phyloP scores from a whole-genome alignment of 495 filamentous ascomycete species.

The Tetracladium marchalianum region DNA sequence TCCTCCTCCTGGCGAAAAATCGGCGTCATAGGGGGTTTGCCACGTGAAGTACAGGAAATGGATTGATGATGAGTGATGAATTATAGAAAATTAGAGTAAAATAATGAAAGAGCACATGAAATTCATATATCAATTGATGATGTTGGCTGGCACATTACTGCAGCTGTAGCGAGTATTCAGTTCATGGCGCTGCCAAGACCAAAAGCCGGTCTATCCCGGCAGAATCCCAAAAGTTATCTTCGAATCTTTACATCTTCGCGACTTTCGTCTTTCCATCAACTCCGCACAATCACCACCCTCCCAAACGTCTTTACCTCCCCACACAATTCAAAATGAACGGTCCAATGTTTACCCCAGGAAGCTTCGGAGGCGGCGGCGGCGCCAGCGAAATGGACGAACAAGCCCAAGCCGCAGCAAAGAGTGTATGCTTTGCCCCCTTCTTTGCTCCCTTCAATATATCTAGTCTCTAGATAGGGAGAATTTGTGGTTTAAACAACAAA shows the following conservation, averaged over 20 bases:
- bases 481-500: background rate
- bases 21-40: too few species aligned
- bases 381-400: conserved; percentile 8
- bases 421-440: conserved; percentile 7
- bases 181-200: too few species aligned
- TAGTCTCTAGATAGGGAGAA: background rate
- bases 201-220: background rate
- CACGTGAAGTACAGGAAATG: too few species aligned
- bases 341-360: conserved; percentile 7
- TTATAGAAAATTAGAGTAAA: too few species aligned
- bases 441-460: background rate
- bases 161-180: too few species aligned
- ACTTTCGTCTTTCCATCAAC: background rate
- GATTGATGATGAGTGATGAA: too few species aligned
- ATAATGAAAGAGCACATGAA: too few species aligned
- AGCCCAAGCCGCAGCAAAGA: conserved; percentile 11
- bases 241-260: background rate
- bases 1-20: too few species aligned
- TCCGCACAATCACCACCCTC: background rate
- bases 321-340: conserved; percentile 11
- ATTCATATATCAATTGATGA: too few species aligned
- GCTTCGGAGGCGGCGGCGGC: conserved; percentile 1
- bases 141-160: too few species aligned
- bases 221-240: background rate
- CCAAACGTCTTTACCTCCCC: background rate